phyloP scores from a whole-genome alignment of 2,329 filamentous ascomycete genomes.

The Colletotrichum sp. region DNA sequence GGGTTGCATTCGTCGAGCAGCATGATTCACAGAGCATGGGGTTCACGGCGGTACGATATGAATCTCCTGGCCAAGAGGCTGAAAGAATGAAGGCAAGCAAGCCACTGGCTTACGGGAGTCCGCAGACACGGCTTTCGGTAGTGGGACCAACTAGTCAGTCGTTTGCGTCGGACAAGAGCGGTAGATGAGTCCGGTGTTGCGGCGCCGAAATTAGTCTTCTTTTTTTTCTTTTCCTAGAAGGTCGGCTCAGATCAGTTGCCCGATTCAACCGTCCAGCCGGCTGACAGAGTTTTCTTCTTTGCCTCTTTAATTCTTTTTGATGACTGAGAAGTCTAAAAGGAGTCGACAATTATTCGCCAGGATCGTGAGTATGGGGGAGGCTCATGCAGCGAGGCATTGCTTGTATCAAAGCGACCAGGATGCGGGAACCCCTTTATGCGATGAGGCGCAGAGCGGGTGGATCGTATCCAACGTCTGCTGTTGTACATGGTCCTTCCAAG shows the following conservation, averaged over 20 bases:
- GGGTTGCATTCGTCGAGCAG: background rate
- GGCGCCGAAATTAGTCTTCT: background rate
- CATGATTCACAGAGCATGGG: background rate
- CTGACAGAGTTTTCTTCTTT: background rate
- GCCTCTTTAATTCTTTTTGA: background rate
- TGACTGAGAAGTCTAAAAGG: background rate
- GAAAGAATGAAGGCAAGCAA: background rate
- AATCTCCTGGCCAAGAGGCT: background rate
- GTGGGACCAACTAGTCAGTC: background rate
- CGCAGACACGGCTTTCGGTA: conserved; percentile 4
- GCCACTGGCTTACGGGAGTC: conserved; percentile 3
- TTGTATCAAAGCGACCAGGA: conserved; percentile 10
- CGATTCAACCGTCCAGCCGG: background rate
- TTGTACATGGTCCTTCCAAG: background rate
- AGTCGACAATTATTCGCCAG: background rate
- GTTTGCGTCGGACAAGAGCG: background rate
- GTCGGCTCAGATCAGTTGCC: background rate
- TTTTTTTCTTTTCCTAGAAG: background rate
- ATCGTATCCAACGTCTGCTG: background rate
- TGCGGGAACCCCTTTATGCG: conserved; percentile 18
- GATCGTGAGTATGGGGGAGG: conserved; percentile 4
- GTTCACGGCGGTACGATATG: background rate
- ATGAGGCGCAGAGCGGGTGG: conserved; percentile 14
- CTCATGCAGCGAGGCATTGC: conserved; percentile 15
- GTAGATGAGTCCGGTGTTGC: background rate